Percentiles rank a stretch among this genome's conserved stretches.
phyloP scores from a whole-genome alignment of 768 basidiomycete species.

The Psilocybe cyanescens region DNA sequence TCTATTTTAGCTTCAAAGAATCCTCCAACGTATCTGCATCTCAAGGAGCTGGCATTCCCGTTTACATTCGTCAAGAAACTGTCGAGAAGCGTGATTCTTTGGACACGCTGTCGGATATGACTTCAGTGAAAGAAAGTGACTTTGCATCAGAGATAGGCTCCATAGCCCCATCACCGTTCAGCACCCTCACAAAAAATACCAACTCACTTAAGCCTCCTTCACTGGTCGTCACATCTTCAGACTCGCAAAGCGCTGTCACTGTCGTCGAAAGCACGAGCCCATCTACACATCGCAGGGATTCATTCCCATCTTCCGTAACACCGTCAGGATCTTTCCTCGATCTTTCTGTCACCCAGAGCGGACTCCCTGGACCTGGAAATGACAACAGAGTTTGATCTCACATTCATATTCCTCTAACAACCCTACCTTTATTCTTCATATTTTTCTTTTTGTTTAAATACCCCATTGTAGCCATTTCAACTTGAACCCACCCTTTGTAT shows the following conservation, averaged over 20 bases:
- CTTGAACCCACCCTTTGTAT: slow-evolving; percentile 12
- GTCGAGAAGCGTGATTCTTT: slow-evolving; percentile 32
- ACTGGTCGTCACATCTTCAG: not conserved
- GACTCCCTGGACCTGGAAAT: slow-evolving; percentile 8
- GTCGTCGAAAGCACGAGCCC: not conserved
- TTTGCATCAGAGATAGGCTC: slow-evolving; percentile 14
- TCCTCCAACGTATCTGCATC: slow-evolving; percentile 15
- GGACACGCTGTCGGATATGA: slow-evolving; percentile 28
- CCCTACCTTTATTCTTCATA: not conserved
- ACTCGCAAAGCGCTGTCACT: slow-evolving; percentile 4
- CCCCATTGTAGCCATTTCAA: slow-evolving; percentile 17
- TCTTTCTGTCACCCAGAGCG: slow-evolving; percentile 15
- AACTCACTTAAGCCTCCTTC: not conserved
- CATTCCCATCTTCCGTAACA: slow-evolving; percentile 21
- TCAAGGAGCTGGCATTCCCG: slow-evolving; percentile 23
- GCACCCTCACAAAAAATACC: slow-evolving; percentile 13
- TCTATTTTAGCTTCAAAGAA: slow-evolving; percentile 16
- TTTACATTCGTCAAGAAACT: slow-evolving; percentile 29
- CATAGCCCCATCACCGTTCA: slow-evolving; percentile 10
- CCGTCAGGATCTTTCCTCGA: slow-evolving; percentile 30
- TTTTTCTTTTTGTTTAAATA: not conserved
- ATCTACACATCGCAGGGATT: not conserved
- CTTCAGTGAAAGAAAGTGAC: slow-evolving; percentile 23
- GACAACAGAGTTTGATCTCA: slow-evolving; percentile 18
- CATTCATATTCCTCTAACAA: not conserved